Percentiles rank a stretch among this genome's conserved stretches.
Conservation (phyloP, 2,329 filamentous ascomycete species). For the Venturia aucupariae region DNA sequence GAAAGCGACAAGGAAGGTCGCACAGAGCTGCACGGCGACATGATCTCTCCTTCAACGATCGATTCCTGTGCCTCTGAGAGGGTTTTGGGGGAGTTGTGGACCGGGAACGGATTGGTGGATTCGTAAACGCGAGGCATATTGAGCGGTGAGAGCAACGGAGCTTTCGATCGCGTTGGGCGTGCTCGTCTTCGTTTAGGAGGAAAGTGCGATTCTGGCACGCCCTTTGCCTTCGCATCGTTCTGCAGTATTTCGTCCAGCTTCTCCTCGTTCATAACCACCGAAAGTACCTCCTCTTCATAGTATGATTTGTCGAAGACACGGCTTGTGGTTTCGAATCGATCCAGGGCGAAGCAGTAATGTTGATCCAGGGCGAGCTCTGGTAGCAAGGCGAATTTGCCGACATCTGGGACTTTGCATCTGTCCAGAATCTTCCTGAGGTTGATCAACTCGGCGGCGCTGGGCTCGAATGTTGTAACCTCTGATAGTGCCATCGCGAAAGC, state of each 20-base stretch:
- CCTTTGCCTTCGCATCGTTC: conserved; percentile 2
- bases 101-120: not conserved
- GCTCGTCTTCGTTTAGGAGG: not conserved
- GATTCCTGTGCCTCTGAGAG: conserved; percentile 1
- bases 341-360: conserved; percentile 9
- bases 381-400: not conserved
- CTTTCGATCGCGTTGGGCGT: not conserved
- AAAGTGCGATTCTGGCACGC: conserved; percentile 12
- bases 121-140: conserved; percentile 1
- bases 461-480: not conserved
- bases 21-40: not conserved
- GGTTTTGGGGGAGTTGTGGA: not conserved
- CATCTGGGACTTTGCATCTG: conserved; percentile 12
- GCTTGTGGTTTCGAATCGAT: conserved; percentile 6
- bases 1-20: not conserved
- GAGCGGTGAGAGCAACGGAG: not conserved
- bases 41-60: not conserved
- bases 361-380: conserved; percentile 3
- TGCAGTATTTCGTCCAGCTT: conserved; percentile 10
- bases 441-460: conserved; percentile 10
- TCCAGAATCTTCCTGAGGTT: conserved; percentile 11
- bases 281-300: conserved; percentile 12
- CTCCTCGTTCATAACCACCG: conserved; percentile 5
- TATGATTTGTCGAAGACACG: conserved; percentile 11
- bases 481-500: conserved; percentile 12